These are phyloP conservation scores for Neoscytalidium dimidiatum DNA, from an alignment of 2,329 filamentous ascomycete species.

Conservation along the genomic window DNA sequence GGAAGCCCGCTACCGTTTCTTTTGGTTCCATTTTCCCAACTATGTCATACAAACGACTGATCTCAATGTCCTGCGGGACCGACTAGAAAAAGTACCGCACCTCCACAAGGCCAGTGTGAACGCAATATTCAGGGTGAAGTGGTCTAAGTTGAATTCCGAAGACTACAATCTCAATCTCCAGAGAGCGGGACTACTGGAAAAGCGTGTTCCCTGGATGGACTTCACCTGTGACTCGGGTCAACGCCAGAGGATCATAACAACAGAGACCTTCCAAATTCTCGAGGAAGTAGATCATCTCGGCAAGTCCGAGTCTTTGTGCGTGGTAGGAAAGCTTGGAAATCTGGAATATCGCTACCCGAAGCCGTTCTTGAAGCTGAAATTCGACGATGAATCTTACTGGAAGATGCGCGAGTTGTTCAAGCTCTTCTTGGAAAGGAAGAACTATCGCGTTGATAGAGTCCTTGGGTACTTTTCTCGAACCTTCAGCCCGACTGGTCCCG, in stretches of 20 bases:
- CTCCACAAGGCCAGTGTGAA: neutral
- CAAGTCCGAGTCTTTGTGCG: neutral
- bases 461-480: too few relatives aligned
- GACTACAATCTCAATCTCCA: neutral
- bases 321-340: neutral
- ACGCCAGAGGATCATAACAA: neutral
- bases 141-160: too few relatives aligned
- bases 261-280: neutral
- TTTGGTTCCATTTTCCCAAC: conserved; percentile 5
- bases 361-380: neutral
- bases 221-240: too few relatives aligned
- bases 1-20: neutral
- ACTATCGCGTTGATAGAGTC: neutral
- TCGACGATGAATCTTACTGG: neutral
- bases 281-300: neutral
- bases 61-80: neutral
- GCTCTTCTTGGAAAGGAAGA: neutral
- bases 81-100: neutral
- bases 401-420: neutral
- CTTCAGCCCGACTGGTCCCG: too few relatives aligned
- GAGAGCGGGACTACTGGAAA: neutral
- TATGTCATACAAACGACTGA: neutral
- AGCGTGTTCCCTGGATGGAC: neutral
- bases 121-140: neutral
- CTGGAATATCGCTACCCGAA: neutral